These are phyloP conservation scores for Apophysomyces trapeziformis DNA, from an alignment of 371 early-diverging fungal species.

Conservation along the genomic window DNA sequence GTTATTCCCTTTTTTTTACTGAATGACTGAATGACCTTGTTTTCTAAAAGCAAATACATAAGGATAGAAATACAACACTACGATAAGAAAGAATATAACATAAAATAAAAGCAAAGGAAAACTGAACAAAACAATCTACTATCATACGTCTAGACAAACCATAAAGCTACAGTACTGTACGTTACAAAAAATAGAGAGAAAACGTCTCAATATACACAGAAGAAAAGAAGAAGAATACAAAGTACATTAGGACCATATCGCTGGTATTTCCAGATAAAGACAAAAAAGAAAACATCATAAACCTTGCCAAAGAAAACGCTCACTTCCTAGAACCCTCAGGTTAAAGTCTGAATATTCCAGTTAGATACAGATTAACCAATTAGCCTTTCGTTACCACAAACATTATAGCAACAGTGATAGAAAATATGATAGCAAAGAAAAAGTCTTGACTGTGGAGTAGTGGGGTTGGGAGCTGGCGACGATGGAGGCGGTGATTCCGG, in stretches of 20 bases:
- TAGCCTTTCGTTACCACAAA: no score
- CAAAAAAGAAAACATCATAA: not conserved
- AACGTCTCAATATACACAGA: not conserved
- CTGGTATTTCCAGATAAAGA: not conserved
- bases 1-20: not conserved
- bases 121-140: not conserved
- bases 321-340: no score
- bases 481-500: not conserved
- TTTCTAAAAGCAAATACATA: not conserved
- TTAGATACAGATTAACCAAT: no score
- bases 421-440: not conserved
- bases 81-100: not conserved
- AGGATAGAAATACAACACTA: not conserved
- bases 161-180: not conserved
- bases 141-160: not conserved
- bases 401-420: no score
- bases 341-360: no score
- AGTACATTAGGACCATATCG: not conserved
- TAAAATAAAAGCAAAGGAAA: not conserved
- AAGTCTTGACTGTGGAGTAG: slow-evolving; percentile 18
- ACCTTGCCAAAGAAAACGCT: not conserved
- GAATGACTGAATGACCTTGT: no score
- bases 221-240: not conserved
- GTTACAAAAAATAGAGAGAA: not conserved
- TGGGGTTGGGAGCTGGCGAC: slow-evolving; percentile 18